A percentile compares a stretch with the other conserved stretches of the same genome.
Evolutionary conservation across 495 filamentous ascomycete species (phyloP).

Genomic region (Trichoderma asperelloides): DNA sequence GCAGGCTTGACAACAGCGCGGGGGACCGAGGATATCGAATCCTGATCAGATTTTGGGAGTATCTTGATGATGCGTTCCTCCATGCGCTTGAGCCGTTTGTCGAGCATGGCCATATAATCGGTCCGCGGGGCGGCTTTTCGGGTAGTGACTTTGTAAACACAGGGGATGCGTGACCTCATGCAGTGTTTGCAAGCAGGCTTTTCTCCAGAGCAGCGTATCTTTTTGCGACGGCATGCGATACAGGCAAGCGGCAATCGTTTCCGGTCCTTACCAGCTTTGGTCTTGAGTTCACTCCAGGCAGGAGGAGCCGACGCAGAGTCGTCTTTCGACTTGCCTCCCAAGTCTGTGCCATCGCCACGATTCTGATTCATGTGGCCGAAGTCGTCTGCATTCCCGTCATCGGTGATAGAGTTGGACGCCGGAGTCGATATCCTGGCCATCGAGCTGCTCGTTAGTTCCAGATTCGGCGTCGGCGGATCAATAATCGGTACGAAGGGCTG

Average conservation of each 20-base stretch:
- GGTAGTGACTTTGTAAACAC: conserved; percentile 97
- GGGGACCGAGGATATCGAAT: conserved; percentile 30
- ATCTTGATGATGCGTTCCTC: conserved; percentile 96
- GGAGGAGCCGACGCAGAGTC: conserved; percentile 48
- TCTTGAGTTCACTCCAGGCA: conserved; percentile 93
- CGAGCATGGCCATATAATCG: conserved; percentile 99
- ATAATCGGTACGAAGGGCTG: conserved; percentile 30
- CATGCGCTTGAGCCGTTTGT: conserved; percentile 88
- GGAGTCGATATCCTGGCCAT: not conserved
- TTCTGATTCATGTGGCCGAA: conserved; percentile 39
- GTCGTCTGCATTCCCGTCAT: conserved; percentile 43
- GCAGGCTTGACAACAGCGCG: conserved; percentile 58
- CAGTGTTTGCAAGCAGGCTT: conserved; percentile 98
- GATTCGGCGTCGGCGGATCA: conserved; percentile 31
- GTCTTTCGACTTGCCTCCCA: conserved; percentile 42
- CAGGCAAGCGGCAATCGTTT: conserved; percentile 90
- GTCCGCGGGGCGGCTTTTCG: conserved; percentile 92
- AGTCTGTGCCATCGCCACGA: conserved; percentile 39
- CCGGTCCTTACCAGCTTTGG: conserved; percentile 94
- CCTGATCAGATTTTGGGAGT: conserved; percentile 75
- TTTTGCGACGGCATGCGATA: conserved; percentile 93
- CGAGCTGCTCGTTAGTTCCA: not conserved
- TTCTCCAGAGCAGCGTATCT: conserved; percentile 96
- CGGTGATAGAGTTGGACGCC: conserved; percentile 12
- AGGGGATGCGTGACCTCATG: conserved; percentile 84